Conservation (phyloP, 805 yeast genomes). For the Ogataea pignaliae region DNA sequence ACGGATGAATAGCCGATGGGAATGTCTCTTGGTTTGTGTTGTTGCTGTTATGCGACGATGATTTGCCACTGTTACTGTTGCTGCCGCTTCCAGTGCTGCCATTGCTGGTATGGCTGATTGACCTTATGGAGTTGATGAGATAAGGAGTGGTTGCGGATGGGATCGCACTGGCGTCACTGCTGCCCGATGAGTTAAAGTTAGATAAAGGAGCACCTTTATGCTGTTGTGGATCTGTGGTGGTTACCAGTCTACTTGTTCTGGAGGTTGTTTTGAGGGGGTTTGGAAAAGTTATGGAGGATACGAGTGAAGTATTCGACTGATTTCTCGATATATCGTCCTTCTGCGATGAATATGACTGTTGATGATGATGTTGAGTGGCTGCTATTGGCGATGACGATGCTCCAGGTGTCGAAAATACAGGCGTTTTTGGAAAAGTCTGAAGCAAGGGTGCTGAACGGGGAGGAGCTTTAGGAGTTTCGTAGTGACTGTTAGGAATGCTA, state of each 20-base stretch:
- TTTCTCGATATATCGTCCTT: too few species aligned
- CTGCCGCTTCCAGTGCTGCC: too few species aligned
- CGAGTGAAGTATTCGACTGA: background rate
- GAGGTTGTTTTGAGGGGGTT: background rate
- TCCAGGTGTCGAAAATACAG: constrained; percentile 12
- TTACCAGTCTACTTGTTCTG: background rate
- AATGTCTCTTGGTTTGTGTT: too few species aligned
- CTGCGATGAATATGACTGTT: background rate
- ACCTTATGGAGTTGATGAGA: too few species aligned
- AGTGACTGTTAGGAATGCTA: too few species aligned
- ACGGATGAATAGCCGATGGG: too few species aligned
- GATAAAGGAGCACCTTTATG: background rate
- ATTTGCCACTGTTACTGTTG: too few species aligned
- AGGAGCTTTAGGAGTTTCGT: too few species aligned
- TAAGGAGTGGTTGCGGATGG: too few species aligned
- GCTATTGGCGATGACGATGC: background rate
- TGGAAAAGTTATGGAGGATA: background rate
- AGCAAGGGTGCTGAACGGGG: constrained; percentile 1
- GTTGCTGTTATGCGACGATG: too few species aligned
- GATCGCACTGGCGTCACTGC: background rate
- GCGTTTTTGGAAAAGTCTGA: constrained; percentile 22
- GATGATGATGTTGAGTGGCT: background rate
- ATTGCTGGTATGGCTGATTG: too few species aligned
- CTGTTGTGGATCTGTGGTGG: background rate
- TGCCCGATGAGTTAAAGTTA: constrained; percentile 1